These are phyloP conservation scores for Tylopilus sp. DNA, from an alignment of 768 basidiomycete genomes.

Conservation along the genomic window DNA sequence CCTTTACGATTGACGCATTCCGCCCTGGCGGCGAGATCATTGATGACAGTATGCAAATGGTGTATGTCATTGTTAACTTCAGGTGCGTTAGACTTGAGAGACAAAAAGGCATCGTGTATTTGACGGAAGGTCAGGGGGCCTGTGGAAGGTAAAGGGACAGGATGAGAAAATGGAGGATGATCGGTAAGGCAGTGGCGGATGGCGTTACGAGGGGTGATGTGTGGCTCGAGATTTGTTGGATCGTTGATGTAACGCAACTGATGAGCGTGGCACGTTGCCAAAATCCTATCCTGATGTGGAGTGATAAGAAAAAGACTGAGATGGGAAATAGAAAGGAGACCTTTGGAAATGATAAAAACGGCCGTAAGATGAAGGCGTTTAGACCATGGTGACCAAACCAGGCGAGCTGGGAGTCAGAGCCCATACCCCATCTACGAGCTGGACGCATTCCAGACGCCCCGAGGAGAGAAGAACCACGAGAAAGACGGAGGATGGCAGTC, in stretches of 20 bases:
- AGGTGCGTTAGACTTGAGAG: conserved; percentile 31
- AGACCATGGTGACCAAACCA: conserved; percentile 56
- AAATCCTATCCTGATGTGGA: conserved; percentile 61
- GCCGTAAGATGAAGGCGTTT: conserved; percentile 66
- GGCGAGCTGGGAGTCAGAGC: conserved; percentile 35
- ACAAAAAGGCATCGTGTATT: conserved; percentile 31
- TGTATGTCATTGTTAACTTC: conserved; percentile 32
- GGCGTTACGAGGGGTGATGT: conserved; percentile 67
- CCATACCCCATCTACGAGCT: conserved; percentile 79
- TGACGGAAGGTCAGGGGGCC: conserved; percentile 32
- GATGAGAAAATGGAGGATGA: conserved; percentile 13
- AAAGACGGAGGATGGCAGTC: conserved; percentile 69
- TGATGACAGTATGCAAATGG: conserved; percentile 38
- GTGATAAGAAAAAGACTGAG: not conserved
- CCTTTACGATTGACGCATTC: conserved; percentile 47
- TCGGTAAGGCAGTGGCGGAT: conserved; percentile 48
- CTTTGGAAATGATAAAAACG: conserved; percentile 66
- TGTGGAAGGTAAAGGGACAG: conserved; percentile 23
- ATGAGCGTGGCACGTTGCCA: conserved; percentile 71
- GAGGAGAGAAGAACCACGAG: conserved; percentile 49
- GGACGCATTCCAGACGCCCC: conserved; percentile 69
- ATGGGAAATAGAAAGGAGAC: conserved; percentile 33
- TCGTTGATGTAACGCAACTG: conserved; percentile 61
- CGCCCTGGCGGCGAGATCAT: conserved; percentile 33
- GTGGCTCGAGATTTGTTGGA: conserved; percentile 71